A percentile compares a stretch with the other conserved stretches of the same genome.
Evolutionary conservation across 2,329 filamentous ascomycete species (phyloP).

Genomic region (Xylariaceae sp.): DNA sequence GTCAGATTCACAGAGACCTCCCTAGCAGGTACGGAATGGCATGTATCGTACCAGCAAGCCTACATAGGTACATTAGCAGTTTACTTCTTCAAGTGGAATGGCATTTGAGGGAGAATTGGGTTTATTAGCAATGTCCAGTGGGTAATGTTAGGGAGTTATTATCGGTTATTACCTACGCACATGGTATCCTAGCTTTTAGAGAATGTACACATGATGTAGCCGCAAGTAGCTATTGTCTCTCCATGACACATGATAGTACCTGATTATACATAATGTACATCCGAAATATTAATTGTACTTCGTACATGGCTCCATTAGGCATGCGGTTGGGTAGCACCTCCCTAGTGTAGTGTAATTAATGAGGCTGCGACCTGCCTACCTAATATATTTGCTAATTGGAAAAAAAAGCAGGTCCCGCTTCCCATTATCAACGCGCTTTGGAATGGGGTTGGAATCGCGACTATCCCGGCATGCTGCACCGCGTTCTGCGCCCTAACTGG

Average conservation of each 20-base stretch:
- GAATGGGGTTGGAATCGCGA: conserved; percentile 15
- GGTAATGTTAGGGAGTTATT: too few relatives aligned
- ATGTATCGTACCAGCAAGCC: not conserved
- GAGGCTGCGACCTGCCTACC: too few relatives aligned
- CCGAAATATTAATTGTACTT: too few relatives aligned
- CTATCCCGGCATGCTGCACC: conserved; percentile 19
- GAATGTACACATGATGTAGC: not conserved
- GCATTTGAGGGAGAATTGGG: not conserved
- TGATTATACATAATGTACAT: too few relatives aligned
- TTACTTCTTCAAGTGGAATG: not conserved
- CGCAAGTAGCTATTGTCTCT: too few relatives aligned
- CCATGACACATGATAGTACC: too few relatives aligned
- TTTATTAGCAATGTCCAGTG: too few relatives aligned
- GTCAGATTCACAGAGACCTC: conserved; percentile 7
- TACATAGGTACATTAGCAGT: not conserved
- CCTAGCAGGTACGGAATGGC: not conserved
- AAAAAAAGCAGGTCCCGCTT: conserved; percentile 1
- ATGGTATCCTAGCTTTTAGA: not conserved
- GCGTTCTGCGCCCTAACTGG: conserved; percentile 24
- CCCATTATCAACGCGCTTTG: conserved; percentile 12
- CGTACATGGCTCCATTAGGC: too few relatives aligned
- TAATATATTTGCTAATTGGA: not conserved
- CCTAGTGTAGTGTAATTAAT: too few relatives aligned
- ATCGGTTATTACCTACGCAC: not conserved
- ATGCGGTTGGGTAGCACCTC: too few relatives aligned